Base-by-base conservation (phyloP, 2,329 filamentous ascomycete species). In the Aspergillus terreus region DNA sequence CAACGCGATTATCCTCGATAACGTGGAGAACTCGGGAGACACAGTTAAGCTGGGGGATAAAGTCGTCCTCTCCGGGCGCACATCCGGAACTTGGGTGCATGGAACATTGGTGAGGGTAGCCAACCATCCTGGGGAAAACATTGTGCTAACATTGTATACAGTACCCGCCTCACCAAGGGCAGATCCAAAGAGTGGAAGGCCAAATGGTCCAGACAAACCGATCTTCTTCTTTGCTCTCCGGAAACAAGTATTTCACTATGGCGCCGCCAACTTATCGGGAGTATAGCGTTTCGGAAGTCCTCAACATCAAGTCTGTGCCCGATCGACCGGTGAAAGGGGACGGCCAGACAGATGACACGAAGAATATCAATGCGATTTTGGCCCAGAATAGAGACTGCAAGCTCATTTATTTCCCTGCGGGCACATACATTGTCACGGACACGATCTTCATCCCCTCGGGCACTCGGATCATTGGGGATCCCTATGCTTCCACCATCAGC, bases 351-450 rank as follows among this genome's bases (percentile, higher is more conserved):
- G 69, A 74, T 40, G 73, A 76, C 49, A 68, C 70, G 6, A 52
- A 58, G 4, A 69, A 67, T 40, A 67, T 72, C 49, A 71, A 72
- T 45, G 54, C 56, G 3, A 68, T 70, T 38, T 47, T 71, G 14
- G 52, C 62, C 5, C 47, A 63, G 9, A 61, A 65, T 9, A 71
- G 72, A 5, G 63, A 69, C 14, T 74, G 74, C 44, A 76, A 79
- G 56, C 68, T 84, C 40, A 68, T 82, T 4, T 84, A 78, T 66
- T 73, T 84, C 52, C 80, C 82, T 59, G 74, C 76, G 47, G 82
- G 82, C 32, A 70, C 78, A 7, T 85, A 80, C 54, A 63, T 76
- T 12, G 71, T 79, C 12, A 71, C 66, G 1, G 67, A 73, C 38
- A 80, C 78, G 0, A 63, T 81, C 12, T 64, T 68, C 35, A 60